These are phyloP conservation scores for Coniferiporia sulphurascens DNA, from an alignment of 1,284 basidiomycete species.

Conservation along the genomic window DNA sequence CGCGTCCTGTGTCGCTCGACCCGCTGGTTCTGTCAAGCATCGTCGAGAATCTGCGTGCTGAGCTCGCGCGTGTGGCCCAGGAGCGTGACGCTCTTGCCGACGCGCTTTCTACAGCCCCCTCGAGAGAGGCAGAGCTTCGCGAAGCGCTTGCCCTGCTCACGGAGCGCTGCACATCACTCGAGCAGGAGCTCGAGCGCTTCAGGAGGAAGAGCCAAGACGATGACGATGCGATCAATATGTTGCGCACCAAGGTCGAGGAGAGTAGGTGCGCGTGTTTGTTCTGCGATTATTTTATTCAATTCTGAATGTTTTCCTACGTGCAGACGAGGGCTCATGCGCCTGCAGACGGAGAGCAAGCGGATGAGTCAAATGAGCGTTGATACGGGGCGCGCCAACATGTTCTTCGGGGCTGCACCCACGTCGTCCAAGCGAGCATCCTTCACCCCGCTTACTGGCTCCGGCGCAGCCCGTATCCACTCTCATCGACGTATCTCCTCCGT, in stretches of 20 bases:
- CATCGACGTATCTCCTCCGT: slow-evolving; percentile 69
- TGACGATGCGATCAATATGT: slow-evolving; percentile 73
- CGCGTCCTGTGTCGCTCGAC: slow-evolving; percentile 56
- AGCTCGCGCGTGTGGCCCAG: slow-evolving; percentile 54
- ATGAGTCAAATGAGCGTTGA: slow-evolving; percentile 57
- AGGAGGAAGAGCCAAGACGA: slow-evolving; percentile 65
- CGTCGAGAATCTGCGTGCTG: slow-evolving; percentile 59
- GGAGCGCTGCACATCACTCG: slow-evolving; percentile 56
- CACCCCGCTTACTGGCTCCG: slow-evolving; percentile 56
- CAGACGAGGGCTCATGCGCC: slow-evolving; percentile 83
- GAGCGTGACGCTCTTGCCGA: slow-evolving; percentile 61
- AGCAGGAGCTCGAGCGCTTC: slow-evolving; percentile 57
- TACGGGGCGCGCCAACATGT: slow-evolving; percentile 42
- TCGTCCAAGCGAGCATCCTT: slow-evolving; percentile 69
- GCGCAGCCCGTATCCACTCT: slow-evolving; percentile 38
- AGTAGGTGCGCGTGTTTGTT: slow-evolving; percentile 53
- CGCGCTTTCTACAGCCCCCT: slow-evolving; percentile 44
- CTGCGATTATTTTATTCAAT: not conserved
- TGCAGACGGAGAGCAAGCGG: slow-evolving; percentile 78
- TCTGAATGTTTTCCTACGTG: not conserved
- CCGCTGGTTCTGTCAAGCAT: slow-evolving; percentile 71
- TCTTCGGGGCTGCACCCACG: slow-evolving; percentile 35
- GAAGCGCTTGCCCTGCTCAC: slow-evolving; percentile 58
- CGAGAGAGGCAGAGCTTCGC: slow-evolving; percentile 52
- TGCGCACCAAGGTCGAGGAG: slow-evolving; percentile 87